Conservation (phyloP, 352 stramenopile genomes). For the Phytophthora syringae region DNA sequence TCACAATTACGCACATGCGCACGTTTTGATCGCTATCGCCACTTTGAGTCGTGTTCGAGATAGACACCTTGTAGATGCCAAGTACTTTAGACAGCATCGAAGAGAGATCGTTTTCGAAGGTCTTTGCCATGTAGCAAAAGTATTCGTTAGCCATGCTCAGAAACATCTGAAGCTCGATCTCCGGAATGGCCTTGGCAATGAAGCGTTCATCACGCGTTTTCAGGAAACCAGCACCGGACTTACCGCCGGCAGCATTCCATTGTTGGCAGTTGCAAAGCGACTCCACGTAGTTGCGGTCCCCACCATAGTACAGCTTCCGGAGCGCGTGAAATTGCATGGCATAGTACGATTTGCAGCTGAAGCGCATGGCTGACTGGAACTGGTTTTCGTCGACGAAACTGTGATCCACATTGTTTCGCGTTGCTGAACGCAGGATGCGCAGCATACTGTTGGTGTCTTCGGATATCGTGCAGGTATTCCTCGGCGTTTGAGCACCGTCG, state of each 20-base stretch:
- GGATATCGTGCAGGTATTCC: conserved; percentile 26
- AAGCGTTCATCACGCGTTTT: conserved; percentile 90
- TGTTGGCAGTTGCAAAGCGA: conserved; percentile 87
- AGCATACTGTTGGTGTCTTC: conserved; percentile 61
- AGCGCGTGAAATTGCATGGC: conserved; percentile 90
- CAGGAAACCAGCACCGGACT: conserved; percentile 85
- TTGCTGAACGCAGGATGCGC: conserved; percentile 64
- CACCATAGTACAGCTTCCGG: conserved; percentile 83
- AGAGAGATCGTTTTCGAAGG: conserved; percentile 85
- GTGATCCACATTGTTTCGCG: conserved; percentile 86
- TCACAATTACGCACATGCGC: conserved; percentile 89
- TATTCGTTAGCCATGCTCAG: conserved; percentile 91
- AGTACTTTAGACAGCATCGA: conserved; percentile 91
- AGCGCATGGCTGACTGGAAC: conserved; percentile 81
- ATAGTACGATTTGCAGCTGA: conserved; percentile 91
- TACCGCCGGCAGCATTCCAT: conserved; percentile 87
- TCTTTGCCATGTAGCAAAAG: conserved; percentile 91
- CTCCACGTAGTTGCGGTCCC: conserved; percentile 88
- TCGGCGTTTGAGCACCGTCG: conserved; percentile 29
- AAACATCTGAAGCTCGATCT: conserved; percentile 91
- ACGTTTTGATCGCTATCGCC: conserved; percentile 66
- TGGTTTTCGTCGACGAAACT: conserved; percentile 88
- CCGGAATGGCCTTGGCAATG: conserved; percentile 86
- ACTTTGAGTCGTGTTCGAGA: conserved; percentile 54
- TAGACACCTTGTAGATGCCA: conserved; percentile 87